These are phyloP conservation scores for Yarrowia divulgata DNA, from an alignment of 805 yeast genomes.

Conservation along the genomic window DNA sequence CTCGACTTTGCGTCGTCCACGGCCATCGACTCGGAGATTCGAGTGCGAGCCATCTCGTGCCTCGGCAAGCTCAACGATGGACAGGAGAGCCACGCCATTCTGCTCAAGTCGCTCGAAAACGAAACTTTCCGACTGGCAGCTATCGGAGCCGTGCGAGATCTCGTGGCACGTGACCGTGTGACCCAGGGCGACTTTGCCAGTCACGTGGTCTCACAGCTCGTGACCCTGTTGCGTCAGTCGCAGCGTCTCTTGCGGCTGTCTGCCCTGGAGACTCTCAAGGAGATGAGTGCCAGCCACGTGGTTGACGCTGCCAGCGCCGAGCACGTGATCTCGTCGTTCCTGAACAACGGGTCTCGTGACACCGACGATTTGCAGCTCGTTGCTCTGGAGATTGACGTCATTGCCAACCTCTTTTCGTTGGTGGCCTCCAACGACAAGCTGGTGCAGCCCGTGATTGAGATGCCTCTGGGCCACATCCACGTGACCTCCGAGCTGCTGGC, in stretches of 20 bases:
- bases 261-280: constrained; percentile 43
- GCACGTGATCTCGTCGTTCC: constrained; percentile 20
- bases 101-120: constrained; percentile 46
- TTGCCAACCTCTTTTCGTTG: constrained; percentile 17
- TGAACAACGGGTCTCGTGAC: constrained; percentile 10
- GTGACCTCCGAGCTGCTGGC: constrained; percentile 32
- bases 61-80: constrained; percentile 46
- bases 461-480: constrained; percentile 14
- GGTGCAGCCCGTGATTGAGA: constrained; percentile 11
- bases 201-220: constrained; percentile 42
- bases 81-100: constrained; percentile 4
- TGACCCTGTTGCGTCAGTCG: constrained; percentile 43
- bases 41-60: constrained; percentile 52
- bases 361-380: constrained; percentile 22
- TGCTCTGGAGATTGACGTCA: constrained; percentile 25
- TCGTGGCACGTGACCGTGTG: constrained; percentile 39
- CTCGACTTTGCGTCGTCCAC: constrained; percentile 50
- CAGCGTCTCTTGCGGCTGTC: constrained; percentile 45
- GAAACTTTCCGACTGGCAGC: constrained; percentile 52
- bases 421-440: constrained; percentile 3
- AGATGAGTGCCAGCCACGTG: constrained; percentile 14
- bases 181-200: constrained; percentile 44
- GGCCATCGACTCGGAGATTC: constrained; percentile 52
- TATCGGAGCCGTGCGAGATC: constrained; percentile 47
- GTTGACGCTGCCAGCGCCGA: constrained; percentile 28